Percentiles rank a stretch among this genome's conserved stretches.
Conservation (phyloP, 2,329 filamentous ascomycete genomes). For the Trichophyton mentagrophytes region DNA sequence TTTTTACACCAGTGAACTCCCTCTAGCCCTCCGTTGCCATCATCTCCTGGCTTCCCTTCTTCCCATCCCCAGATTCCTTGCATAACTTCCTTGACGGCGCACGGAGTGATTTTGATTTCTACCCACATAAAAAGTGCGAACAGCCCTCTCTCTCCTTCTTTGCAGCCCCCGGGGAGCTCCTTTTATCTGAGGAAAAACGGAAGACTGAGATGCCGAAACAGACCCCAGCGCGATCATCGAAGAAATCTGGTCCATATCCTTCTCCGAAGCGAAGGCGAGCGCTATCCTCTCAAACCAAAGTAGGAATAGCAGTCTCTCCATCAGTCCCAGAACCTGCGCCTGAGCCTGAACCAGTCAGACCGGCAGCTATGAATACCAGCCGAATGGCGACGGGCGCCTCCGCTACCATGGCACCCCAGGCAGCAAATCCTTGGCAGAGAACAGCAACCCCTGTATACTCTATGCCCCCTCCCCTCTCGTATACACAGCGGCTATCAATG, state of each 20-base stretch:
- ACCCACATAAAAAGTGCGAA: constrained; percentile 2
- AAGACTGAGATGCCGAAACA: constrained; percentile 15
- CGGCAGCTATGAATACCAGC: constrained; percentile 11
- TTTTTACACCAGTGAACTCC: not conserved
- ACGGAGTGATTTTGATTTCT: not conserved
- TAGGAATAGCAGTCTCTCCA: not conserved
- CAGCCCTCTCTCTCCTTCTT: constrained; percentile 2
- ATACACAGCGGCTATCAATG: constrained; percentile 2
- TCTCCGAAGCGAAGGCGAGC: constrained; percentile 3
- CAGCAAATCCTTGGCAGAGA: constrained; percentile 8
- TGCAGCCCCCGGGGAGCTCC: not conserved
- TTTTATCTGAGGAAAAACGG: constrained; percentile 4
- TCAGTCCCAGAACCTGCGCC: constrained; percentile 1
- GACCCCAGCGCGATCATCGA: constrained; percentile 10
- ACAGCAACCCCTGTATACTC: constrained; percentile 5
- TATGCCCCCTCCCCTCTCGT: constrained; percentile 12
- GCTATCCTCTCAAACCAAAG: not conserved
- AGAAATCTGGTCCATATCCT: constrained; percentile 11
- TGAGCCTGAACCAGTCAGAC: not conserved
- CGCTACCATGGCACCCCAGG: constrained; percentile 2
- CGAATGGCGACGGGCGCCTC: constrained; percentile 2
- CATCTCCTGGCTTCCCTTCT: not conserved
- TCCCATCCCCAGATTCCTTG: not conserved
- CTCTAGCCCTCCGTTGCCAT: not conserved
- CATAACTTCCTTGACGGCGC: not conserved